Evolutionary conservation across 2,329 filamentous ascomycete species (phyloP).

Genomic region (Colletotrichum graminicola): DNA sequence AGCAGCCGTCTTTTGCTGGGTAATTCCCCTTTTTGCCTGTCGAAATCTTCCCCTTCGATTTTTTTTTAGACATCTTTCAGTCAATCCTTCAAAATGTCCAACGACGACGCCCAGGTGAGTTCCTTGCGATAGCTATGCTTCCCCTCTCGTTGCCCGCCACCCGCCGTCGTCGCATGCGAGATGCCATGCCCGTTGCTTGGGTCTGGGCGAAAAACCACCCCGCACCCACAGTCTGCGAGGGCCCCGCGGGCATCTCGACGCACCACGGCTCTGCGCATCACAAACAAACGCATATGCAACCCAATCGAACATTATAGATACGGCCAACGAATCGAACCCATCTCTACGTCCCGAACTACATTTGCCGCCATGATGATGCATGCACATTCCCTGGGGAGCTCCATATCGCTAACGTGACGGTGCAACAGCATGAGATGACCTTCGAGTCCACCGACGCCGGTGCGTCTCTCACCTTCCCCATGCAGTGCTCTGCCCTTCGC

Average conservation of each 20-base stretch:
- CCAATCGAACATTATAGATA: constrained; percentile 16
- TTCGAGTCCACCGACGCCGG: constrained; percentile 98
- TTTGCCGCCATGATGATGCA: constrained; percentile 4
- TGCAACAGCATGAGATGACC: constrained; percentile 71
- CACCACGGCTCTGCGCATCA: constrained; percentile 39
- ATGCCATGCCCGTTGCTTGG: constrained; percentile 45
- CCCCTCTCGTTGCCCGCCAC: constrained; percentile 23
- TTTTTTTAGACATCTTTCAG: constrained; percentile 44
- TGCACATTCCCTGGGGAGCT: background rate
- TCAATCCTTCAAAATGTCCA: constrained; percentile 67
- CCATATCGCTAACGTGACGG: constrained; percentile 8
- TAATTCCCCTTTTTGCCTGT: constrained; percentile 44
- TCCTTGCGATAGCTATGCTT: constrained; percentile 36
- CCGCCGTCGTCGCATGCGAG: constrained; percentile 46
- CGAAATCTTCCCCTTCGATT: constrained; percentile 44
- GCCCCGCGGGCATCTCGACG: constrained; percentile 41
- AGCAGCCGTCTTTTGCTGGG: constrained; percentile 40
- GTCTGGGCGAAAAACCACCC: constrained; percentile 55
- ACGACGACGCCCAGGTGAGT: constrained; percentile 66
- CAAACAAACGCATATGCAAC: constrained; percentile 10
- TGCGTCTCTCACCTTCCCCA: constrained; percentile 92
- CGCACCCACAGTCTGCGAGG: constrained; percentile 54
- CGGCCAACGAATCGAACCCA: constrained; percentile 18
- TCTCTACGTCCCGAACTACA: background rate
- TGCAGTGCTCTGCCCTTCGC: constrained; percentile 99